Conservation (phyloP, 495 filamentous ascomycete genomes). For the Neurospora tetraspora region DNA sequence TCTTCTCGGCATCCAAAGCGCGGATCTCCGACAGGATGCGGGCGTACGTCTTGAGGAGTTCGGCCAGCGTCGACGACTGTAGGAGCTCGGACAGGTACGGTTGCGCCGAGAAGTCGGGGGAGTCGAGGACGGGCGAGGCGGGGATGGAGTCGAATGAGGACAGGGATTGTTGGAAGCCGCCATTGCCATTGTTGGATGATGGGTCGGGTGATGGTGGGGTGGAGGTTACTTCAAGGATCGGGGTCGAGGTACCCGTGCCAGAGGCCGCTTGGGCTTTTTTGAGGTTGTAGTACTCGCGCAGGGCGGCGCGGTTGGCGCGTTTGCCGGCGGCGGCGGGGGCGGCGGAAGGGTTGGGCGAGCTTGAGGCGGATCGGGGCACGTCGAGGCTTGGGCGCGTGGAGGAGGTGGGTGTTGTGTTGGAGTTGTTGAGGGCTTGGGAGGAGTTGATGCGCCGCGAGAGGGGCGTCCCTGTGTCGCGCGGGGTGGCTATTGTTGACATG, state of each 20-base stretch:
- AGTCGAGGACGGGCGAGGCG: conserved; percentile 43
- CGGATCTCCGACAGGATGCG: conserved; percentile 66
- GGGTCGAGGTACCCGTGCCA: conserved; percentile 10
- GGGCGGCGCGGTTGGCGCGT: conserved; percentile 55
- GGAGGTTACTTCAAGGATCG: conserved; percentile 33
- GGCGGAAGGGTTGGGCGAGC: conserved; percentile 43
- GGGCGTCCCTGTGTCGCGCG: conserved; percentile 41
- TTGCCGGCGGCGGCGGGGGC: conserved; percentile 32
- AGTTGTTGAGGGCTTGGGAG: conserved; percentile 24
- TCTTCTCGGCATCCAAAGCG: conserved; percentile 86
- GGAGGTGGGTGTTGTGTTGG: conserved; percentile 46
- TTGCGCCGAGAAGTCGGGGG: conserved; percentile 42
- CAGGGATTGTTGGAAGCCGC: conserved; percentile 13
- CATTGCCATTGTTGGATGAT: conserved; percentile 19
- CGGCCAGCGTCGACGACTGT: conserved; percentile 51
- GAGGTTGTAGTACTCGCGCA: conserved; percentile 91
- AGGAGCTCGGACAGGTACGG: conserved; percentile 56
- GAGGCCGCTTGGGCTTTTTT: conserved; percentile 32
- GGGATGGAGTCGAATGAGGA: conserved; percentile 25
- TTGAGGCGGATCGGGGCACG: conserved; percentile 38
- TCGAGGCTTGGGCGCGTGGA: conserved; percentile 70
- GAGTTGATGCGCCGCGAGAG: conserved; percentile 30
- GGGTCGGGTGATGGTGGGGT: conserved; percentile 8
- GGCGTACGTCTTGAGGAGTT: conserved; percentile 53
- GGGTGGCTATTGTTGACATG: conserved; percentile 75